Evolutionary conservation across 2,329 filamentous ascomycete genomes (phyloP), one percentile per base, ranked within the genome.

Genomic region (Botrytis byssoidea): DNA sequence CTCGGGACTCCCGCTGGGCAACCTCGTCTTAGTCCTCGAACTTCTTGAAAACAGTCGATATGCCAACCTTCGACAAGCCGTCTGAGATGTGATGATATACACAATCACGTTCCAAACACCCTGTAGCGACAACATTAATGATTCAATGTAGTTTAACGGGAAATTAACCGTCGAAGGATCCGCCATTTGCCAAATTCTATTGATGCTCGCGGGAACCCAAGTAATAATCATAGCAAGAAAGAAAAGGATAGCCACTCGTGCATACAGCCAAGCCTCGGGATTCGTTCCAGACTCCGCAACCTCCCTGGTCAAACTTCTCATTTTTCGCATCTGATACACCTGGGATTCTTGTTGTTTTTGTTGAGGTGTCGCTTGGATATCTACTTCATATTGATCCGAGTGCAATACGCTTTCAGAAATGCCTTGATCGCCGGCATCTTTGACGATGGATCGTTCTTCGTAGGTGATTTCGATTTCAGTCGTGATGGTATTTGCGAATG

Each of bases 31-130:
- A 5, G 29, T 67, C n/a, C 63, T 63, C 29, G 63, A 70, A 67
- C 51, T 48, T 16, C 73, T 72, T 29, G 61, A 61, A 48, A 60
- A 66, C 20, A 71, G 2, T 25, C 29, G 59, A 35, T 46, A 57
- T 32, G 32, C 66, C 18, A 74, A 61, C 32, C 67, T n/a, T n/a
- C 20, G 29, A 44, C 74, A 74, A 32, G 74, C 74, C 20, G 87
- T 83, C 86, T 89, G 89, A 1, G 91, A 93, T 1, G 91, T 93
- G 22, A 88, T 86, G 25, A 89, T 82, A 81, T 95, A 95, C 75
- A 95, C 93, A 74, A 92, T 82, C 48, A 90, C 88, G 80, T 95
- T 95, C 92, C 93, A 95, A 78, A 94, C 92, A 0, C 93, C 93
- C 79, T 95, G 93, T 0, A 94, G 46, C 35, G 74, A 69, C 25